Evolutionary conservation across 768 basidiomycete species (phyloP).

Genomic region (Russula griseocarnosa): DNA sequence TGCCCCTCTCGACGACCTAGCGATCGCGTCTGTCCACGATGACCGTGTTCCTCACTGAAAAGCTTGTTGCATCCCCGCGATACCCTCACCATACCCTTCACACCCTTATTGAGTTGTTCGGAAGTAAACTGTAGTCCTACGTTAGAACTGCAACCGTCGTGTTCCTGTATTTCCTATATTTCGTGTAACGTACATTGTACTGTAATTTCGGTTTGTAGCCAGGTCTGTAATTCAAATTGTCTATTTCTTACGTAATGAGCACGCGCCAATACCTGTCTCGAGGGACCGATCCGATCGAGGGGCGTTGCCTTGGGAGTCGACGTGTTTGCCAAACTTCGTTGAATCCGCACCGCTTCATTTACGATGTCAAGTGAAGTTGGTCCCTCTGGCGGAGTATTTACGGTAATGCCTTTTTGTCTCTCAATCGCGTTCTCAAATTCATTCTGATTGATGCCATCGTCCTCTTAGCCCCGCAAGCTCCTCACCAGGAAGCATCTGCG

Average conservation of each 20-base stretch:
- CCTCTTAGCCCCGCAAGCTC: constrained; percentile 24
- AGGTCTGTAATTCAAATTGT: background rate
- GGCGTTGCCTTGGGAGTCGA: background rate
- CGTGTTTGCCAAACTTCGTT: background rate
- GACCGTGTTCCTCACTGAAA: constrained; percentile 13
- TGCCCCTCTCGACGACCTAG: constrained; percentile 1
- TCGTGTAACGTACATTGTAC: constrained; percentile 18
- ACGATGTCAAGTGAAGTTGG: constrained; percentile 5
- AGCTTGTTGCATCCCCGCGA: constrained; percentile 5
- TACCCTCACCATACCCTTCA: constrained; percentile 13
- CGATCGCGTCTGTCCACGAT: constrained; percentile 8
- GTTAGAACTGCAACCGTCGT: background rate
- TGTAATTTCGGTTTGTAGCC: constrained; percentile 26
- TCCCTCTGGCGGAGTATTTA: background rate
- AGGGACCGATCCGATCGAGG: background rate
- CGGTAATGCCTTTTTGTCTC: constrained; percentile 3
- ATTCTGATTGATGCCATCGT: background rate
- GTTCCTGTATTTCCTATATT: constrained; percentile 8
- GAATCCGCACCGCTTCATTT: background rate
- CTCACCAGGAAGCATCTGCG: constrained; percentile 23
- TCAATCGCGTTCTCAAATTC: background rate
- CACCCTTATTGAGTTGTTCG: constrained; percentile 5
- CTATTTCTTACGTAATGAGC: constrained; percentile 7
- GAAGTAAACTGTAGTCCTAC: constrained; percentile 1
- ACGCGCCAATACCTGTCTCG: background rate